These are phyloP conservation scores for Rhizoclosmatium sp. DNA, from an alignment of 192 early-diverging fungal genomes.

Conservation along the genomic window DNA sequence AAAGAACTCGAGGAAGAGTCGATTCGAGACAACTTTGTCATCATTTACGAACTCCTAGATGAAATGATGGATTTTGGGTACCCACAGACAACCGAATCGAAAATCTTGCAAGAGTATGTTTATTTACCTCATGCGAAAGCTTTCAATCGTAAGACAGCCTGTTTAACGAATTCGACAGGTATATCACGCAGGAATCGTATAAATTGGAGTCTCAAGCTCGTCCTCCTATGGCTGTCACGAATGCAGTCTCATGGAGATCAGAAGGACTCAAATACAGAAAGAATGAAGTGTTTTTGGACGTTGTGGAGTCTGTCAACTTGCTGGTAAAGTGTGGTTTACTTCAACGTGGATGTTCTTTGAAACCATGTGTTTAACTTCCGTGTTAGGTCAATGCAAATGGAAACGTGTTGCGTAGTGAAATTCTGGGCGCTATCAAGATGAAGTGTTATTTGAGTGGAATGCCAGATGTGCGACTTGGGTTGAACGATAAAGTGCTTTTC, in stretches of 20 bases:
- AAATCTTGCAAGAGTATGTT: constrained; percentile 75
- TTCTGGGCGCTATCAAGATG: constrained; percentile 93
- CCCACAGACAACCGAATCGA: constrained; percentile 84
- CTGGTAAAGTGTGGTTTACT: constrained; percentile 64
- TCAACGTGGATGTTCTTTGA: background rate
- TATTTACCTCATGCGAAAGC: background rate
- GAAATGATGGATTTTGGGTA: constrained; percentile 78
- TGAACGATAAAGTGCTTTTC: constrained; percentile 98
- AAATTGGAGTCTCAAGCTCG: constrained; percentile 90
- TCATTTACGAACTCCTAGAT: constrained; percentile 66
- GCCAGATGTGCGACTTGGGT: constrained; percentile 95
- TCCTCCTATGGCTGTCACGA: constrained; percentile 83
- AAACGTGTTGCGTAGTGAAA: constrained; percentile 90
- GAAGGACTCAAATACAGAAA: constrained; percentile 95
- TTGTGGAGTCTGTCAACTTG: constrained; percentile 97
- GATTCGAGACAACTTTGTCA: constrained; percentile 64
- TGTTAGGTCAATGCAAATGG: constrained; percentile 54
- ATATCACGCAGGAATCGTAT: constrained; percentile 97
- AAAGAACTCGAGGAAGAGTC: constrained; percentile 84
- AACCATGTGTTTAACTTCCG: background rate
- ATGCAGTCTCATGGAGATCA: constrained; percentile 92
- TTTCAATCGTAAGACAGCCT: background rate
- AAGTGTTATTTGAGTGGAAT: constrained; percentile 95
- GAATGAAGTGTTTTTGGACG: constrained; percentile 99
- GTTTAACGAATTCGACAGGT: constrained; percentile 48